A percentile compares a stretch with the other conserved stretches of the same genome.
phyloP scores from a whole-genome alignment of 2,329 filamentous ascomycete genomes.

The Botrytis galanthina region DNA sequence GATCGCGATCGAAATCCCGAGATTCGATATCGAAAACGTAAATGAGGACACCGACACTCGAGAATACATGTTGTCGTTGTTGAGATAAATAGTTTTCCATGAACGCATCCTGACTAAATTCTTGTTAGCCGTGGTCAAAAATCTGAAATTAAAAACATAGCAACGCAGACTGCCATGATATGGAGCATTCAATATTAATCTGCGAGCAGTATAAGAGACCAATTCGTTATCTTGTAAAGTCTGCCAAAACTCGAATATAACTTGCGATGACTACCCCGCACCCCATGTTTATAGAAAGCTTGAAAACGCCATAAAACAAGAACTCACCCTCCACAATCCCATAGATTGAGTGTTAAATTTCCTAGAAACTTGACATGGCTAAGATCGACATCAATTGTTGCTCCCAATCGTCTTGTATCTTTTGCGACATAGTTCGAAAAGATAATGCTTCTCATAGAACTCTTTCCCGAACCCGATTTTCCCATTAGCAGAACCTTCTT shows the following conservation, averaged over 20 bases:
- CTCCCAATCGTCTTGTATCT: conserved; percentile 87
- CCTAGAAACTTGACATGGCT: conserved; percentile 99
- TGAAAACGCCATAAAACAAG: background rate
- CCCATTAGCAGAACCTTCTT: conserved; percentile 89
- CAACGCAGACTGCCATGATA: background rate
- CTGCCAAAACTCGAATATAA: background rate
- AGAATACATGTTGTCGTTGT: conserved; percentile 94
- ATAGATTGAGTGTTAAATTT: conserved; percentile 93
- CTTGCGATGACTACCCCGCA: background rate
- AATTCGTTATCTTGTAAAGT: background rate
- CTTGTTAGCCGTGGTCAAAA: conserved; percentile 25
- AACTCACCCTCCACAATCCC: conserved; percentile 88
- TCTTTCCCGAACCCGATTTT: conserved; percentile 96
- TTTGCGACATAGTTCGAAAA: conserved; percentile 99
- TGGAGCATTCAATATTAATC: background rate
- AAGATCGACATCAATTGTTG: conserved; percentile 97
- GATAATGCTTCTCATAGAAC: conserved; percentile 97
- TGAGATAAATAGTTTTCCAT: conserved; percentile 98
- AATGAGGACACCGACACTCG: conserved; percentile 92
- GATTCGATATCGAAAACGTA: conserved; percentile 99
- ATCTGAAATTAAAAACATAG: background rate
- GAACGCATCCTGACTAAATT: conserved; percentile 83
- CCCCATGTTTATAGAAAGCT: conserved; percentile 3
- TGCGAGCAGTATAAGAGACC: background rate
- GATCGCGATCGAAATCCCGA: conserved; percentile 87